Percentiles rank a stretch among this genome's conserved stretches.
These are phyloP conservation scores for Pseudevernia furfuracea DNA, from an alignment of 495 filamentous ascomycete species.

Conservation along the genomic window DNA sequence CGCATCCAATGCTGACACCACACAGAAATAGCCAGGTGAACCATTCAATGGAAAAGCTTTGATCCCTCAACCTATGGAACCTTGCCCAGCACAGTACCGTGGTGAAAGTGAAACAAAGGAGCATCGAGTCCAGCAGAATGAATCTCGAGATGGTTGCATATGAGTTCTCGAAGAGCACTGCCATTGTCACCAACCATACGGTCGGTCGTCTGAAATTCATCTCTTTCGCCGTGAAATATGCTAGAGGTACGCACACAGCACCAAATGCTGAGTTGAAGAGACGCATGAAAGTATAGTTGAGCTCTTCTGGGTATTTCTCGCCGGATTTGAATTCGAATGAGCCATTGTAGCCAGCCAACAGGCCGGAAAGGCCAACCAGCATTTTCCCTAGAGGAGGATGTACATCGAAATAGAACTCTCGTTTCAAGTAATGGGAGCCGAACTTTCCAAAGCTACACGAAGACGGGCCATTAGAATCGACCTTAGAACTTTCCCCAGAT, in stretches of 20 bases:
- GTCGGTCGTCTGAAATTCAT: constrained; percentile 76
- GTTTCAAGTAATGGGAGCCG: constrained; percentile 95
- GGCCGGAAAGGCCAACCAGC: constrained; percentile 91
- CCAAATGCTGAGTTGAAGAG: constrained; percentile 95
- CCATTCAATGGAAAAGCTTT: constrained; percentile 85
- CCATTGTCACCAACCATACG: constrained; percentile 89
- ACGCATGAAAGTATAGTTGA: constrained; percentile 98
- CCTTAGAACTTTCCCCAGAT: not conserved
- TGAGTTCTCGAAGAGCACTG: constrained; percentile 97
- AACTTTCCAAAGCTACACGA: constrained; percentile 90
- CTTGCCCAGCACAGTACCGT: constrained; percentile 94
- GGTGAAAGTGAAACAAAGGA: constrained; percentile 94
- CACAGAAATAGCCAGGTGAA: constrained; percentile 85
- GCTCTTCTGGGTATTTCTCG: constrained; percentile 83
- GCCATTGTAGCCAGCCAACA: constrained; percentile 94
- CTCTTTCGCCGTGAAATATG: constrained; percentile 89
- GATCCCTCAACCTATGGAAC: constrained; percentile 77
- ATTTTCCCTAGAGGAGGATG: constrained; percentile 97
- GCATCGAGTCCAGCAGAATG: constrained; percentile 95
- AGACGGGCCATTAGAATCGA: constrained; percentile 28
- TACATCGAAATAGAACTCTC: constrained; percentile 99
- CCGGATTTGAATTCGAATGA: constrained; percentile 99
- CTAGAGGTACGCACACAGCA: constrained; percentile 83
- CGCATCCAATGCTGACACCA: constrained; percentile 90
- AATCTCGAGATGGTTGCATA: constrained; percentile 98